Conservation (phyloP, 768 basidiomycete species). For the Panaeolus papilionaceus region DNA sequence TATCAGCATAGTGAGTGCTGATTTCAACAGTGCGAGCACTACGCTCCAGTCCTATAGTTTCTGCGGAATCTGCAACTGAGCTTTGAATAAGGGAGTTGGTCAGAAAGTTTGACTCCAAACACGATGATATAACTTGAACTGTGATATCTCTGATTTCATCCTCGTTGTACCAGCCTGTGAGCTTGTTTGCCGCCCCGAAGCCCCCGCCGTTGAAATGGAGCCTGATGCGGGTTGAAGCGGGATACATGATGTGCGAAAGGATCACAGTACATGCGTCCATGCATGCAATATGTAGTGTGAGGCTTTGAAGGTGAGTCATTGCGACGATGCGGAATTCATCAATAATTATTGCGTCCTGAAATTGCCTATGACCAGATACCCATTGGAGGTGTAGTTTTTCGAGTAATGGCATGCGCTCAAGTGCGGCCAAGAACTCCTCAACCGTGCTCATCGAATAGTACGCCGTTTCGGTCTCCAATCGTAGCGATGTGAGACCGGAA, state of each 20-base stretch:
- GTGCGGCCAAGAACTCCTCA: not conserved
- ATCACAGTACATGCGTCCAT: not conserved
- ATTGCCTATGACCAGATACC: not conserved
- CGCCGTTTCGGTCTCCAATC: not conserved
- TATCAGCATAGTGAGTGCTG: too few relatives aligned
- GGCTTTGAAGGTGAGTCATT: not conserved
- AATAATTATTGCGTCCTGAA: not conserved
- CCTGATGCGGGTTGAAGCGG: not conserved
- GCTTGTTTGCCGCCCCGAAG: not conserved
- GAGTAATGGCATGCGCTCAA: not conserved
- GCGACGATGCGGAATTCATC: not conserved
- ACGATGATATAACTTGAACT: too few relatives aligned
- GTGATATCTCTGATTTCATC: too few relatives aligned
- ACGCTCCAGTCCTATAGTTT: too few relatives aligned
- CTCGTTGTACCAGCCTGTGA: not conserved
- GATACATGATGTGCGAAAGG: not conserved
- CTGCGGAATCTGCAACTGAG: too few relatives aligned
- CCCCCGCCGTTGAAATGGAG: not conserved
- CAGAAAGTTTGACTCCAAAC: too few relatives aligned
- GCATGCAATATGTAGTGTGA: not conserved
- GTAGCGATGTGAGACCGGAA: not conserved
- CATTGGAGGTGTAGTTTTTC: not conserved
- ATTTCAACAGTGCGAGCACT: too few relatives aligned
- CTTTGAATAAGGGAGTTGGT: too few relatives aligned
- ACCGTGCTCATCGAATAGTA: not conserved